These are phyloP conservation scores for Clonostachys rhizophaga DNA, from an alignment of 2,329 filamentous ascomycete species.

Conservation along the genomic window DNA sequence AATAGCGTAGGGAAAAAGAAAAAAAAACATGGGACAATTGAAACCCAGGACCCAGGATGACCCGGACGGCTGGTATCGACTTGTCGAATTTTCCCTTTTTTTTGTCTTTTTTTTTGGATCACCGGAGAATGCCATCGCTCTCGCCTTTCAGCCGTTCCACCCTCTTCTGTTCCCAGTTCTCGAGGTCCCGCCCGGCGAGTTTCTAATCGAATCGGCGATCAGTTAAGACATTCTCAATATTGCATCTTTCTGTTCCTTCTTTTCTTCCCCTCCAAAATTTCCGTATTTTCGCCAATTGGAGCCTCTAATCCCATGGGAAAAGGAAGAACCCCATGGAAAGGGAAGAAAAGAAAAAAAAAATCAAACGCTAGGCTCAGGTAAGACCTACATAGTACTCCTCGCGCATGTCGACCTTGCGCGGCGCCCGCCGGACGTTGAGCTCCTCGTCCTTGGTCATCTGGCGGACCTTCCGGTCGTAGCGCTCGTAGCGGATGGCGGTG, in stretches of 20 bases:
- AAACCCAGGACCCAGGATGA: no score
- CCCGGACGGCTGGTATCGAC: no score
- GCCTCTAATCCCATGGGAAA: background rate
- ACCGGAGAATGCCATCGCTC: conserved; percentile 70
- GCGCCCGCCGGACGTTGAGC: conserved; percentile 69
- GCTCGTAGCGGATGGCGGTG: conserved; percentile 89
- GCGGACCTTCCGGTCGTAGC: conserved; percentile 83
- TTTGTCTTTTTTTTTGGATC: background rate
- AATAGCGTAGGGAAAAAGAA: no score
- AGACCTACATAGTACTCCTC: conserved; percentile 79
- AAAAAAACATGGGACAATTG: no score
- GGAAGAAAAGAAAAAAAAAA: no score
- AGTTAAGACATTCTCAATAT: conserved; percentile 4
- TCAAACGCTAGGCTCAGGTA: no score
- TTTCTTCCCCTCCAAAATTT: background rate
- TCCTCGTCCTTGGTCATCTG: conserved; percentile 84
- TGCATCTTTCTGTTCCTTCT: background rate
- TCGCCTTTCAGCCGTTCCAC: conserved; percentile 88
- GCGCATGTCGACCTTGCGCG: conserved; percentile 70
- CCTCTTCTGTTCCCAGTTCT: conserved; percentile 95
- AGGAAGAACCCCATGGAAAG: background rate
- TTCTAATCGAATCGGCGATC: conserved; percentile 60
- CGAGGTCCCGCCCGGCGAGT: conserved; percentile 84
- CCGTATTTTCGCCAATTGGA: background rate
- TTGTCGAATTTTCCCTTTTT: no score